Evolutionary conservation across 1,139 yeast genomes (phyloP).

Genomic region (Pichiaceae sp.): DNA sequence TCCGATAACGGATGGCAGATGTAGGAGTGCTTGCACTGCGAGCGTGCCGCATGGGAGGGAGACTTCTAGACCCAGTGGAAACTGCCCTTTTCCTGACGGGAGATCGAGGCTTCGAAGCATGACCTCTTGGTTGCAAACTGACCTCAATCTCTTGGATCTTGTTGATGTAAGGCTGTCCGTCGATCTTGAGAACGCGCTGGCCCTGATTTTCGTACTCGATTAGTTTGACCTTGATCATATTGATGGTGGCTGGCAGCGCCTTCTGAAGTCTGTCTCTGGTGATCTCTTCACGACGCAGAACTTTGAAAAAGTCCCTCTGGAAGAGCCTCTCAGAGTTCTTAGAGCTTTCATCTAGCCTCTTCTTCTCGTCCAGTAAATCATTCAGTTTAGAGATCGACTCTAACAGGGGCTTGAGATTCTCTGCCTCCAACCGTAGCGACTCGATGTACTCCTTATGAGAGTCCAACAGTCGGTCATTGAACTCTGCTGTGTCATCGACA

Average conservation of each 20-base stretch:
- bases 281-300: slow-evolving; percentile 72
- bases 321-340: slow-evolving; percentile 75
- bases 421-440: slow-evolving; percentile 40
- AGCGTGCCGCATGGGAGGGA: neutral
- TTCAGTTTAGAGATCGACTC: slow-evolving; percentile 45
- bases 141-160: slow-evolving; percentile 14
- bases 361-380: slow-evolving; percentile 51
- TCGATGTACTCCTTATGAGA: slow-evolving; percentile 58
- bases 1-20: neutral
- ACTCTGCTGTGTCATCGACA: slow-evolving; percentile 30
- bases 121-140: slow-evolving; percentile 1
- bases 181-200: slow-evolving; percentile 32
- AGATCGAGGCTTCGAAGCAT: slow-evolving; percentile 1
- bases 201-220: slow-evolving; percentile 36
- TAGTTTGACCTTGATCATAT: slow-evolving; percentile 41
- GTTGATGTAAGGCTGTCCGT: slow-evolving; percentile 37
- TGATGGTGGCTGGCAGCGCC: slow-evolving; percentile 57
- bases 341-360: slow-evolving; percentile 56
- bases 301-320: slow-evolving; percentile 70
- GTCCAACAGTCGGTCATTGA: slow-evolving; percentile 45
- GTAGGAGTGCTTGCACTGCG: neutral
- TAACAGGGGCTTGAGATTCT: slow-evolving; percentile 48
- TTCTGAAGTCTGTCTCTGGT: slow-evolving; percentile 58
- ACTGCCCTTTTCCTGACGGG: neutral
- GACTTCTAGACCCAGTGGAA: neutral